Evolutionary conservation across 208 protist species (phyloP), one percentile per base, ranked within the genome.

Genomic region (Acanthamoeba healyi): DNA sequence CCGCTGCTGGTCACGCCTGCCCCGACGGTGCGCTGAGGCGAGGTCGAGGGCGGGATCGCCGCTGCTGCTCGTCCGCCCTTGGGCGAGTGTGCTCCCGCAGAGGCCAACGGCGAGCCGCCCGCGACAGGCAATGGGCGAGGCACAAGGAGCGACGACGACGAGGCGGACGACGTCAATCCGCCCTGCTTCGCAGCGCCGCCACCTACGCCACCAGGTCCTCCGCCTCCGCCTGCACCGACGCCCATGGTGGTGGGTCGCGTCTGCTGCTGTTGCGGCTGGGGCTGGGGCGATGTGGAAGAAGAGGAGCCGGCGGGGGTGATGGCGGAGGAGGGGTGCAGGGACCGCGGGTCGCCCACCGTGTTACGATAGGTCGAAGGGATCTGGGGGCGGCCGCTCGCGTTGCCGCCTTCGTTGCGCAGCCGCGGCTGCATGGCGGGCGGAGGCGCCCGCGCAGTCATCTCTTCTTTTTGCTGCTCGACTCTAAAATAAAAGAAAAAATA

Each of bases 321-420:
- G 65, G 29, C 10, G 65, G 34, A 38, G 65, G 58, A 14, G 32
- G 29, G 24, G 19, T 74, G 10, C 65, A 74, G 12, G 65, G 65
- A 74, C 10, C 65, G 65, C 17, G 65, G 65, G 65, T 74, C 65
- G 65, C 65, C 65, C 65, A 74, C 65, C 7, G 65, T 74, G 65
- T 74, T 74, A 29, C 65, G 65, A 29, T 74, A 74, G 65, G 65
- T 74, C 32, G 65, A 74, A 29, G 17, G 17, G 65, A 74, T 38
- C 65, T 29, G 65, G n/a, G 65, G 65, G 65, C 65, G 65, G 65
- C 65, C 65, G 65, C 65, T 26, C 34, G 44, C 7, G 44, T 15
- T 4, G 44, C 44, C 44, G 7, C 29, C 65, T 29, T 29, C n/a
- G 29, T 74, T 74, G 10, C 65, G 65, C 2, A 74, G 65, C n/a